These are phyloP conservation scores for Austroboletus niveus DNA, from an alignment of 1,284 basidiomycete species.

Conservation along the genomic window DNA sequence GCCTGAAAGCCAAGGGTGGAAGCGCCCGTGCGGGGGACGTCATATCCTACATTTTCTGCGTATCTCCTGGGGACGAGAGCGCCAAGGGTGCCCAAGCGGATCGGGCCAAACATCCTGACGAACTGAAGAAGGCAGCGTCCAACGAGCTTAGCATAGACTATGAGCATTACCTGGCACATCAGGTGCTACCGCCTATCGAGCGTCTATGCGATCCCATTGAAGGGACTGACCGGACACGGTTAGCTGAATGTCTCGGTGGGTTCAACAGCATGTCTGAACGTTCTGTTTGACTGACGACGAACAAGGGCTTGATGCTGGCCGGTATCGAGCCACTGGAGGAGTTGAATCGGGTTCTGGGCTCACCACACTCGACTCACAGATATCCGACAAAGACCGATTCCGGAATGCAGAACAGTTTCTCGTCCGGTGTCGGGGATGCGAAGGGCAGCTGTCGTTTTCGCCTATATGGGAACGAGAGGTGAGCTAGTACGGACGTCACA, in stretches of 20 bases:
- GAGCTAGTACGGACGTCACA: conserved; percentile 18
- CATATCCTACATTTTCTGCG: conserved; percentile 94
- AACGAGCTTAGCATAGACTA: conserved; percentile 76
- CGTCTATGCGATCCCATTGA: conserved; percentile 96
- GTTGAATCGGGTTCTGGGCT: conserved; percentile 70
- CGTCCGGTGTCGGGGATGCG: conserved; percentile 75
- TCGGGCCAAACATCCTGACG: conserved; percentile 91
- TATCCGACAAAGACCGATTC: conserved; percentile 88
- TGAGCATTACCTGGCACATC: conserved; percentile 89
- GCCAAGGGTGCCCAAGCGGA: conserved; percentile 86
- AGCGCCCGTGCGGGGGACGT: conserved; percentile 88
- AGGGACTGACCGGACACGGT: conserved; percentile 86
- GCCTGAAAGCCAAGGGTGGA: conserved; percentile 85
- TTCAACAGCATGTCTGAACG: neutral
- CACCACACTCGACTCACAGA: conserved; percentile 84
- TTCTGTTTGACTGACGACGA: conserved; percentile 1
- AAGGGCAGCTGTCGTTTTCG: conserved; percentile 59
- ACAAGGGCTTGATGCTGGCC: conserved; percentile 80
- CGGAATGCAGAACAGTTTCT: conserved; percentile 68
- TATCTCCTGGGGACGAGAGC: conserved; percentile 71
- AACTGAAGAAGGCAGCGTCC: conserved; percentile 70
- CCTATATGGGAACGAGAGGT: conserved; percentile 69
- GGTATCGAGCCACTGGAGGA: conserved; percentile 56
- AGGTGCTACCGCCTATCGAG: conserved; percentile 93
- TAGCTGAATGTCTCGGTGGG: conserved; percentile 93